These are phyloP conservation scores for Nelumbo lutea DNA, from an alignment of 164 flowering plant genomes.

Conservation along the genomic window DNA sequence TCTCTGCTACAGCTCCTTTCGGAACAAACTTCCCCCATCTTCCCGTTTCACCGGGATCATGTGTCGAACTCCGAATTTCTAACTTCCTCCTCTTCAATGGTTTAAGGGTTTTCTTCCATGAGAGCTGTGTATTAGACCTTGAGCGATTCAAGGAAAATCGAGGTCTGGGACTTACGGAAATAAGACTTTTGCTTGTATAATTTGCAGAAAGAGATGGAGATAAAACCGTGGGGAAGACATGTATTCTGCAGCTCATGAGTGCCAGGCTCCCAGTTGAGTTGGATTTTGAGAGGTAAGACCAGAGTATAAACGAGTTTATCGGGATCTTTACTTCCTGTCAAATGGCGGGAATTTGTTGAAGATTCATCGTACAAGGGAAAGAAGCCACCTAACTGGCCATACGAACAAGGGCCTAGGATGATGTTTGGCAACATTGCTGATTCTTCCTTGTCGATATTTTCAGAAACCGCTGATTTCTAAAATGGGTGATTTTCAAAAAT, in stretches of 20 bases:
- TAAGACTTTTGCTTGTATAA: constrained; percentile 18
- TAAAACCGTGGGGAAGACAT: constrained; percentile 25
- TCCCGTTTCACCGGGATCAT: constrained; percentile 15
- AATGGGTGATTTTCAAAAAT: too few relatives aligned
- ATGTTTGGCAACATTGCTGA: too few relatives aligned
- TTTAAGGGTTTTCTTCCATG: constrained; percentile 10
- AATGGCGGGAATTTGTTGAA: too few relatives aligned
- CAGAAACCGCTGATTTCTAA: too few relatives aligned
- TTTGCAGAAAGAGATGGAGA: constrained; percentile 10
- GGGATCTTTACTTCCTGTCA: too few relatives aligned
- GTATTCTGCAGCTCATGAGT: constrained; percentile 32
- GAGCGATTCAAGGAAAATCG: neutral
- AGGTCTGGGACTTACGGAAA: constrained; percentile 12
- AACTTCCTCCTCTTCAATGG: constrained; percentile 8
- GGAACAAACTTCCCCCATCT: constrained; percentile 59
- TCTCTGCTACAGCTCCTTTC: constrained; percentile 53
- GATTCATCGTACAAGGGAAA: too few relatives aligned
- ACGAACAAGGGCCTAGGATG: too few relatives aligned
- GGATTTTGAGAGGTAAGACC: too few relatives aligned
- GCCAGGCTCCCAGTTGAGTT: too few relatives aligned
- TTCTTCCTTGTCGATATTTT: too few relatives aligned
- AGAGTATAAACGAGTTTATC: too few relatives aligned
- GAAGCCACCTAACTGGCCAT: too few relatives aligned
- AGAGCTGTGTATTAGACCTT: constrained; percentile 10
- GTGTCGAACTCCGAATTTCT: constrained; percentile 21